These are phyloP conservation scores for Haematococcus lacustris DNA, from an alignment of 139 green algal genomes.

Conservation along the genomic window DNA sequence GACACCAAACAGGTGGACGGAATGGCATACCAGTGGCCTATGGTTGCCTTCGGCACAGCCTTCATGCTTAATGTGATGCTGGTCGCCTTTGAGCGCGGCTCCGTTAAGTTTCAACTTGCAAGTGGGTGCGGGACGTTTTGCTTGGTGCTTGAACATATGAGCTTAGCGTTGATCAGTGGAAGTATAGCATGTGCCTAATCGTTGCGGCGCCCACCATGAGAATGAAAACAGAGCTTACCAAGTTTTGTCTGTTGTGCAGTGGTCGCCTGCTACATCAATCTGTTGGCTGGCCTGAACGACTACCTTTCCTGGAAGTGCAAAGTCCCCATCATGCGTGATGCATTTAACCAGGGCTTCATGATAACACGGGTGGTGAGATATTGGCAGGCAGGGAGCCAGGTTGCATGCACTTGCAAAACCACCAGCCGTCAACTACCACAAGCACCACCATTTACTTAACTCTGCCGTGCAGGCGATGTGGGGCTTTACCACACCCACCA, in stretches of 20 bases:
- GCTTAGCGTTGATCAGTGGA: no score
- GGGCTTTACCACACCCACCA: constrained; percentile 32
- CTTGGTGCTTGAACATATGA: no score
- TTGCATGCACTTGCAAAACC: constrained; percentile 3
- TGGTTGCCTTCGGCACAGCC: constrained; percentile 27
- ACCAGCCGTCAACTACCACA: neutral
- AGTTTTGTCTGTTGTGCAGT: no score
- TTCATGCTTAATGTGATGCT: constrained; percentile 35
- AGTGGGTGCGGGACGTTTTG: no score
- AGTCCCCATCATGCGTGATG: constrained; percentile 19
- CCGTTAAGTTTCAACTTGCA: constrained; percentile 3
- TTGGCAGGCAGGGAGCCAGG: neutral
- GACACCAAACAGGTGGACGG: neutral
- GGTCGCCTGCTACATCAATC: constrained; percentile 33
- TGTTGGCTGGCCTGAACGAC: constrained; percentile 23
- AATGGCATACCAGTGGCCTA: constrained; percentile 20
- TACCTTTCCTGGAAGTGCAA: constrained; percentile 21
- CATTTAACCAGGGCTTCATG: constrained; percentile 18
- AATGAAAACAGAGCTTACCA: no score
- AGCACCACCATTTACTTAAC: no score
- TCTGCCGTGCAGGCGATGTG: constrained; percentile 25
- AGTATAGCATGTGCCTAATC: no score
- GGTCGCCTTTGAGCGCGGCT: constrained; percentile 35
- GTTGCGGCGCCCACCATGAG: no score
- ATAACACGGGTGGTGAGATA: constrained; percentile 9